These are phyloP conservation scores for Leersia perrieri DNA, from an alignment of 176 grass and related monocot species.

Conservation along the genomic window DNA sequence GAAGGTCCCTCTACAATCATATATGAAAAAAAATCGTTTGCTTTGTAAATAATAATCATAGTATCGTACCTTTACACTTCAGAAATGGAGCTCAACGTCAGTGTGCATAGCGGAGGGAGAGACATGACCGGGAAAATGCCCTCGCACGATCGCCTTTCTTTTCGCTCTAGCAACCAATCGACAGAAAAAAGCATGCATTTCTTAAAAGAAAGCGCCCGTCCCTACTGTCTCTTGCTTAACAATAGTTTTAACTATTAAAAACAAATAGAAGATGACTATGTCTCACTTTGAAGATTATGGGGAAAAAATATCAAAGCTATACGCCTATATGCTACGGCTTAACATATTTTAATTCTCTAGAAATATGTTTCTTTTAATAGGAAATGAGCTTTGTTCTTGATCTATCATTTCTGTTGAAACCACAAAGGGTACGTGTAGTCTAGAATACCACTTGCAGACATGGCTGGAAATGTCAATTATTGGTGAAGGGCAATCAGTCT, in stretches of 20 bases:
- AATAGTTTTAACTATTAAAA: conserved; percentile 27
- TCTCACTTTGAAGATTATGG: conserved; percentile 2
- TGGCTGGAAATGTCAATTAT: background rate
- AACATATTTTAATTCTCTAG: background rate
- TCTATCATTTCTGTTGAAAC: background rate
- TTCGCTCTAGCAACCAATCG: conserved; percentile 36
- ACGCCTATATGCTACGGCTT: background rate
- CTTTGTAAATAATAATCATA: background rate
- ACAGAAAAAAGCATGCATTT: conserved; percentile 21
- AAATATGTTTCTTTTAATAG: background rate
- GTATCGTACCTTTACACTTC: background rate
- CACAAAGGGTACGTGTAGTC: background rate
- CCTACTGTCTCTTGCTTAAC: conserved; percentile 40
- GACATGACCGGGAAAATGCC: conserved; percentile 27
- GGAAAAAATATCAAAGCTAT: background rate
- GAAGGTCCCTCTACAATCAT: background rate
- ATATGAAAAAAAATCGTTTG: background rate
- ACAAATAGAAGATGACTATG: conserved; percentile 33
- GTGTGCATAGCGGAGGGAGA: conserved; percentile 11
- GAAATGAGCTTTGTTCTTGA: background rate
- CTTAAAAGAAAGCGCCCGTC: conserved; percentile 24
- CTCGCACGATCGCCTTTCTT: conserved; percentile 29
- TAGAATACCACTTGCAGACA: conserved; percentile 5
- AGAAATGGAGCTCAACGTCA: conserved; percentile 22
- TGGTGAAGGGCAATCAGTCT: conserved; percentile 32